These are phyloP conservation scores for Mucor lusitanicus DNA, from an alignment of 371 early-diverging fungal species.

Conservation along the genomic window DNA sequence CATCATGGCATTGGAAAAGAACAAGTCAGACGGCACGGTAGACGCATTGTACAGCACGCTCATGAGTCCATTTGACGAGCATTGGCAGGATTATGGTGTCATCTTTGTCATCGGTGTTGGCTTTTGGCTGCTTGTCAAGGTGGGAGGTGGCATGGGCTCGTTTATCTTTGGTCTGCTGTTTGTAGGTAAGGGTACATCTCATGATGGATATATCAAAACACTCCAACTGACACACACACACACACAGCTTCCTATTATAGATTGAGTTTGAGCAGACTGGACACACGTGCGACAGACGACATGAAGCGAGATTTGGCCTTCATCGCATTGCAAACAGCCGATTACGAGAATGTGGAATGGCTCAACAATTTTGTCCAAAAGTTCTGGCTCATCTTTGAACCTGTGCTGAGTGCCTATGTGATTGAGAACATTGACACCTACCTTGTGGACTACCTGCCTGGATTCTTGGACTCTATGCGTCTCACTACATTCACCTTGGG, in stretches of 20 bases:
- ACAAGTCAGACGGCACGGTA: not conserved
- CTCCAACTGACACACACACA: not conserved
- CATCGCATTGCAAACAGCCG: constrained; percentile 43
- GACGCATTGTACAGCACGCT: not conserved
- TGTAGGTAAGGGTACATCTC: constrained; percentile 37
- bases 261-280: constrained; percentile 64
- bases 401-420: constrained; percentile 79
- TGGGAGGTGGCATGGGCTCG: constrained; percentile 46
- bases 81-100: constrained; percentile 42
- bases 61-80: constrained; percentile 18
- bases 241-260: constrained; percentile 67
- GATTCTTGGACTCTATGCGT: constrained; percentile 86
- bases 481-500: constrained; percentile 97
- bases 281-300: constrained; percentile 67
- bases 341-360: constrained; percentile 94
- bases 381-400: constrained; percentile 97
- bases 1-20: constrained; percentile 18
- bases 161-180: constrained; percentile 44
- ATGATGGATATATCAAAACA: not conserved
- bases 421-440: constrained; percentile 73
- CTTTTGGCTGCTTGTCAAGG: constrained; percentile 33
- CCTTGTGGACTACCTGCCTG: constrained; percentile 80
- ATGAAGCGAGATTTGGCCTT: constrained; percentile 62
- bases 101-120: constrained; percentile 36
- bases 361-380: constrained; percentile 82